Base-by-base conservation (phyloP, 2,329 filamentous ascomycete species). In the Sporothrix mexicana region DNA sequence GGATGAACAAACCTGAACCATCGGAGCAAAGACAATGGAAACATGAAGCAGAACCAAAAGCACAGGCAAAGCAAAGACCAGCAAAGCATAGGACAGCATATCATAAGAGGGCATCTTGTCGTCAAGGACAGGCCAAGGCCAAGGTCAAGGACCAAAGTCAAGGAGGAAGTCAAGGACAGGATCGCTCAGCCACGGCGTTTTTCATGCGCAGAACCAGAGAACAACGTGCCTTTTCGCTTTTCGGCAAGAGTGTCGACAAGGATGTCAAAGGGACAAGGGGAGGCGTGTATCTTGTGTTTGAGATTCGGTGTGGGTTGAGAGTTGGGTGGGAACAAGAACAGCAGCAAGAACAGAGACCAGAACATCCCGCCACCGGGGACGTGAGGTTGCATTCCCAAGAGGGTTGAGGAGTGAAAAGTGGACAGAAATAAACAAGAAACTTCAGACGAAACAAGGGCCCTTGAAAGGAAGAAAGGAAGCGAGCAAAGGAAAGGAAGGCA, bases 101-200 rank as follows among this genome's bases (percentile, higher is more conserved):
- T 25, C 30, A 36, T 61, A 43, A 41, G 30, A 61, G 57, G 57
- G 30, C 57, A 36, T 59, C 51, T 23, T 53, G 17, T 43, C 3
- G 61, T 15, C 59, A 62, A 41, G 61, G 61, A 64, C 30, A 36
- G 30, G 30, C 30, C 57, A 23, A 6, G 23, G 43, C 13, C 20
- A 13, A 9, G 23, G 51, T 17, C 9, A 67, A 41, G 30, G 12
- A 30, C 41, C 41, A 51, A 7, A 1, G 6, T 20, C 47, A 7
- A 51, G 15, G 10, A 7, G 2, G 45, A 51, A 51, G 47, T n/a
- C 45, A 47, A 47, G 20, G 23, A 30, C 62, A 68, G 70, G 43
- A 66, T 15, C 47, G 36, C 72, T 71, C 72, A 67, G 72, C 72
- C 72, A 73, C 59, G 61, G 64, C 72, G 36, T 59, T 67, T 9